These are phyloP conservation scores for Cicer yamashitae DNA, from an alignment of 306 rosid species.

Conservation along the genomic window DNA sequence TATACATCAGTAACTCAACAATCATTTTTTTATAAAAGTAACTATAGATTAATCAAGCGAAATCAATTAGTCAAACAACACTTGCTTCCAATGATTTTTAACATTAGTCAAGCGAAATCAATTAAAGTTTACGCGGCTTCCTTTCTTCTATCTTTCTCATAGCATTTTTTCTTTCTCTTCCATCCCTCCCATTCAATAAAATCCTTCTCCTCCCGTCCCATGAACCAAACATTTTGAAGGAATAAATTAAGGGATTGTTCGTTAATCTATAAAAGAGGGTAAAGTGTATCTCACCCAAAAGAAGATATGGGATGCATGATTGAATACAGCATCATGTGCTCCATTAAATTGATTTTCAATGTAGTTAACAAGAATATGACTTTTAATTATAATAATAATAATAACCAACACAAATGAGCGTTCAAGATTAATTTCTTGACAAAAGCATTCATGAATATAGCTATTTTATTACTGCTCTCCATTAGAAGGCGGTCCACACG, in stretches of 20 bases:
- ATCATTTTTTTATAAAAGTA: no score
- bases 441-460: constrained; percentile 37
- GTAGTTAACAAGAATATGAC: constrained; percentile 46
- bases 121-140: no score
- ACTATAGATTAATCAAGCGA: no score
- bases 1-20: no score
- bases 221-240: constrained; percentile 6
- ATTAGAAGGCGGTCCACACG: constrained; percentile 52
- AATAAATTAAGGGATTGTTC: neutral
- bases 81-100: no score
- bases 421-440: constrained; percentile 39
- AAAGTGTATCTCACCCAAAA: neutral
- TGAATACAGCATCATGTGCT: constrained; percentile 41
- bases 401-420: constrained; percentile 34
- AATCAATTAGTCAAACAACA: no score
- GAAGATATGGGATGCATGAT: constrained; percentile 8
- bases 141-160: neutral
- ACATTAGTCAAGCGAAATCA: no score
- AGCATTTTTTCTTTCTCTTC: neutral
- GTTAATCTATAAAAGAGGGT: neutral
- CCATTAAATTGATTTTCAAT: constrained; percentile 45
- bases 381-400: constrained; percentile 39
- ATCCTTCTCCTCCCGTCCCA: neutral
- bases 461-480: constrained; percentile 56
- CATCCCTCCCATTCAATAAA: neutral